Evolutionary conservation across 805 yeast species (phyloP).

Genomic region (Kregervanrija delftensis): DNA sequence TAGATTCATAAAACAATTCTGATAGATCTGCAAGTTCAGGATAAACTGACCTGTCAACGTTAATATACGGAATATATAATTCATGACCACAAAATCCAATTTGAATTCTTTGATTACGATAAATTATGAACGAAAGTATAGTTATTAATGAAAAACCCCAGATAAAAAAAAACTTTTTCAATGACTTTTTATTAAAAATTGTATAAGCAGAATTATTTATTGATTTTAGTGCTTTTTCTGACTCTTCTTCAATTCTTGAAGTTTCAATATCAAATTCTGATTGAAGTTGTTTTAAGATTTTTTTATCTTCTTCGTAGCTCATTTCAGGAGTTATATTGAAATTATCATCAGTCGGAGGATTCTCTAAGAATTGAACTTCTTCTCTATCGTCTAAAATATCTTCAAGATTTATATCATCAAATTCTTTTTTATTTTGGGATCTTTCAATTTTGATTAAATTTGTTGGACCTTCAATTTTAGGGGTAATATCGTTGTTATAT

Average conservation of each 20-base stretch:
- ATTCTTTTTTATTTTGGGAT: neutral
- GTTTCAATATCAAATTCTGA: constrained; percentile 18
- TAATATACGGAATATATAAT: constrained; percentile 32
- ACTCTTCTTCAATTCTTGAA: constrained; percentile 18
- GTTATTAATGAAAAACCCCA: constrained; percentile 11
- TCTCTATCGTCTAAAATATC: neutral
- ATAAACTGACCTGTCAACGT: constrained; percentile 7
- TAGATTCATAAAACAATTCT: constrained; percentile 34
- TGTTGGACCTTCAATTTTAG: neutral
- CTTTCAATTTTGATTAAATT: neutral
- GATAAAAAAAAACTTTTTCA: constrained; percentile 7
- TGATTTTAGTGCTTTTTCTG: constrained; percentile 14
- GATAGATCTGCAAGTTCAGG: constrained; percentile 20
- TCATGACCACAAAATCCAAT: constrained; percentile 78
- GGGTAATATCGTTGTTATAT: no score
- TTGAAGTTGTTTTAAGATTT: constrained; percentile 13
- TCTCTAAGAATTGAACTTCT: neutral
- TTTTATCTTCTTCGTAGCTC: constrained; percentile 13
- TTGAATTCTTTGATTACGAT: constrained; percentile 50
- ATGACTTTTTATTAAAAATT: constrained; percentile 2
- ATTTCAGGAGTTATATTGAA: constrained; percentile 14
- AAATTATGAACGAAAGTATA: constrained; percentile 8
- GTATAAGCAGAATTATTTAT: constrained; percentile 2
- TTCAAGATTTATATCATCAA: no score
- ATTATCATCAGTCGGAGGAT: constrained; percentile 1